Evolutionary conservation across 177 flowering plant genomes (phyloP), one percentile per base, ranked within the genome.

Genomic region (Telopea speciosissima): DNA sequence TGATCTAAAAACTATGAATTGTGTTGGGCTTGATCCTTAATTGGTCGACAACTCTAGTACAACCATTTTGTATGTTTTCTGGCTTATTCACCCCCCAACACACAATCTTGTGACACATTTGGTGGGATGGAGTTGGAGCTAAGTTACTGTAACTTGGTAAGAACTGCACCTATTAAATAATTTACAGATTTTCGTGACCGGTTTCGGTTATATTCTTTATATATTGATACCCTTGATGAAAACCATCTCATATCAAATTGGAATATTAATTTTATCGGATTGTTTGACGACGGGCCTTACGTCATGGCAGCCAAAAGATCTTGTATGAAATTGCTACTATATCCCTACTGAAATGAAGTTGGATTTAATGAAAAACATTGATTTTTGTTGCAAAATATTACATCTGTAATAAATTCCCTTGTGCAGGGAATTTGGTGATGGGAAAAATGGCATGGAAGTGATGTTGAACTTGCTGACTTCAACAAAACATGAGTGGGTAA

Each of bases 401-500:
- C 44, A 0, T 59, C 23, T 36, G 40, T 36, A 11, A 68, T 8
- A 71, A 59, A 25, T 58, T 52, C 66, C 49, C 25, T n/a, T 62
- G 73, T 78, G 60, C 87, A 90, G 97, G 79, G 89, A 82, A 25
- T 74, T 70, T 68, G 59, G 76, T 71, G 65, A 79, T 63, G 91
- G 91, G 26, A 79, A 77, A 73, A 86, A 70, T 81, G 97, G 89
- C 72, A 83, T 87, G 84, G 93, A 87, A 73, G 85, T 89, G 70
- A 75, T 92, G 93, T 75, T 77, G 75, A 81, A 79, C 71, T 76
- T 94, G 77, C 77, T 94, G 73, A 80, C 85, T 42, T 84, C 87
- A 68, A 65, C 67, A 45, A 73, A 75, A 67, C 61, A 75, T 73
- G 86, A 87, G 77, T 94, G 96, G 98, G 73, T 76, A 45, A 76